Conservation (phyloP, 1,284 basidiomycete genomes). For the Fomitiporia mediterranea region DNA sequence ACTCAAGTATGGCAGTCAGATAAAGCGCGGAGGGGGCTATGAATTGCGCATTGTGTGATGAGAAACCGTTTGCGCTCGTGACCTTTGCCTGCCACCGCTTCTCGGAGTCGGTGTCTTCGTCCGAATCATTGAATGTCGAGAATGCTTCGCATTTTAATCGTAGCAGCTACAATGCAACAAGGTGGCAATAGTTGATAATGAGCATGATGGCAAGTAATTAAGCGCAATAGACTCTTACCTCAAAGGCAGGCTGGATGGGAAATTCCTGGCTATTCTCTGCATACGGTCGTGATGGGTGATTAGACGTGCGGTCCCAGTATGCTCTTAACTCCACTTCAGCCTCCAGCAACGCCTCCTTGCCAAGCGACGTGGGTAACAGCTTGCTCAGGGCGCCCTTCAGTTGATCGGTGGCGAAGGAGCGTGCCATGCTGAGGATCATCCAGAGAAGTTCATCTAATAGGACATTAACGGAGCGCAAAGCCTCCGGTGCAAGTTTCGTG, state of each 20-base stretch:
- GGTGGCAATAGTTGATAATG: conserved; percentile 1
- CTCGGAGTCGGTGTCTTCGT: conserved; percentile 68
- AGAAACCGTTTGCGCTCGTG: conserved; percentile 35
- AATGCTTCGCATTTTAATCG: conserved; percentile 81
- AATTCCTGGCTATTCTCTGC: conserved; percentile 52
- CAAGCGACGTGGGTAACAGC: conserved; percentile 72
- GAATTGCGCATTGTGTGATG: conserved; percentile 50
- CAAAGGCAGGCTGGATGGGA: conserved; percentile 65
- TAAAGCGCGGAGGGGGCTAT: conserved; percentile 84
- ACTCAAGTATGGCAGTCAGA: conserved; percentile 91
- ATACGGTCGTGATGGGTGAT: conserved; percentile 29
- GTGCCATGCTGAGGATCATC: conserved; percentile 63
- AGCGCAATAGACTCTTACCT: conserved; percentile 44
- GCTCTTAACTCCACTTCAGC: conserved; percentile 86
- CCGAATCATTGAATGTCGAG: conserved; percentile 76
- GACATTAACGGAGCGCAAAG: conserved; percentile 75
- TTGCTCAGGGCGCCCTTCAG: conserved; percentile 70
- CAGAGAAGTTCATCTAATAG: conserved; percentile 86
- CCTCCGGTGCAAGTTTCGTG: conserved; percentile 73
- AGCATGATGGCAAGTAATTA: not conserved
- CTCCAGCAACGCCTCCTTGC: conserved; percentile 87
- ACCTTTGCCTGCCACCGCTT: conserved; percentile 55
- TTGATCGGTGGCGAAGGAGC: conserved; percentile 71
- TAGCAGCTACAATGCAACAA: conserved; percentile 47
- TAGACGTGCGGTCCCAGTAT: conserved; percentile 70